Conservation (phyloP, 345 rosid species). For the Clausena lansium region DNA sequence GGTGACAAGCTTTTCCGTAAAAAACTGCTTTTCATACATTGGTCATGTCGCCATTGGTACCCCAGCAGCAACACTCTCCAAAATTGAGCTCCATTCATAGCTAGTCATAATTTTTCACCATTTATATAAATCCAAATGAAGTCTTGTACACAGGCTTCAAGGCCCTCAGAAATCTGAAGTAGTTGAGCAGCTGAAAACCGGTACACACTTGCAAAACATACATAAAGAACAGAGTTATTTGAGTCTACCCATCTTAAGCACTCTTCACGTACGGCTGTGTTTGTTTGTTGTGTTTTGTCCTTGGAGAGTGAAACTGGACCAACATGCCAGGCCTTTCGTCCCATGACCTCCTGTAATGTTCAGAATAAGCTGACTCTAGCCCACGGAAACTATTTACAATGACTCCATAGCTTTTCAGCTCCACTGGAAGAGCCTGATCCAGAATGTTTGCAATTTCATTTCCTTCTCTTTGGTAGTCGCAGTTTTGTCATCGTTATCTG, state of each 20-base stretch:
- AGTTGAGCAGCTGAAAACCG: conserved; percentile 32
- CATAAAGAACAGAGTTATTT: conserved; percentile 36
- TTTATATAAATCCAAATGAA: conserved; percentile 13
- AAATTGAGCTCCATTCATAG: conserved; percentile 46
- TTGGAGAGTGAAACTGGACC: conserved; percentile 42
- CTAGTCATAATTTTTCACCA: conserved; percentile 33
- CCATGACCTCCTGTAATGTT: conserved; percentile 23
- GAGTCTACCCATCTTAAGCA: conserved; percentile 41
- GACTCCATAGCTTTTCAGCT: conserved; percentile 15
- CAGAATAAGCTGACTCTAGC: conserved; percentile 23
- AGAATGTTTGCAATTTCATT: too few species aligned
- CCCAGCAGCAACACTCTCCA: conserved; percentile 30
- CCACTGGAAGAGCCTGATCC: neutral
- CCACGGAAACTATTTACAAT: conserved; percentile 21
- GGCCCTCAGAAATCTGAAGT: conserved; percentile 42
- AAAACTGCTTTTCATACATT: conserved; percentile 31
- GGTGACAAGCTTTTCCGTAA: conserved; percentile 34
- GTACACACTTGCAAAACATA: conserved; percentile 44
- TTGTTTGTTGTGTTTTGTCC: conserved; percentile 37
- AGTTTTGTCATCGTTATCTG: neutral
- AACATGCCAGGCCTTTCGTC: conserved; percentile 26
- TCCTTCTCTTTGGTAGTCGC: too few species aligned
- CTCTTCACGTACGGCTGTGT: conserved; percentile 25
- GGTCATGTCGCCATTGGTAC: conserved; percentile 48
- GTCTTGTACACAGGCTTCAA: too few species aligned